These are phyloP conservation scores for Periconia sp. DNA, from an alignment of 2,329 filamentous ascomycete species.

Conservation along the genomic window DNA sequence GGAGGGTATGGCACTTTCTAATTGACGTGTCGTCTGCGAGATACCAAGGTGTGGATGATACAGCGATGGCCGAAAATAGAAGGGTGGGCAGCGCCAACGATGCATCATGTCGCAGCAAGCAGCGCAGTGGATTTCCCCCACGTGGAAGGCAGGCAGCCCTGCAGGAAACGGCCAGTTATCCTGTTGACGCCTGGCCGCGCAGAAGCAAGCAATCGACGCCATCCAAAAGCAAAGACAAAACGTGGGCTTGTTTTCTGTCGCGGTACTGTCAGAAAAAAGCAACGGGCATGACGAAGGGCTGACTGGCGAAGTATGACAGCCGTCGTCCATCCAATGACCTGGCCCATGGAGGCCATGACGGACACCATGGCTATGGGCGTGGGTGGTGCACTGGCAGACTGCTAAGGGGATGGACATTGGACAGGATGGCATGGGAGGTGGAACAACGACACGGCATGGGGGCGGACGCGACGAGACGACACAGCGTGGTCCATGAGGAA, in stretches of 20 bases:
- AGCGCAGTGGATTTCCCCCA: neutral
- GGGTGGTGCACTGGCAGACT: neutral
- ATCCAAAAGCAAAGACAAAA: neutral
- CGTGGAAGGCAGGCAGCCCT: neutral
- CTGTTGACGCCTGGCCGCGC: neutral
- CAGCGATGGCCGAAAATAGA: neutral
- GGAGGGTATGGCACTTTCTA: too few relatives aligned
- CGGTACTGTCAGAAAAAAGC: neutral
- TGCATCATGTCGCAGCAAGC: neutral
- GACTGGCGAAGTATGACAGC: neutral
- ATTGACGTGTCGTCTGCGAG: too few relatives aligned
- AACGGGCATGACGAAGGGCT: neutral
- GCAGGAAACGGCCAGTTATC: neutral
- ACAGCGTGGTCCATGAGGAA: neutral
- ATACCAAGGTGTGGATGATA: neutral
- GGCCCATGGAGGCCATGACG: neutral
- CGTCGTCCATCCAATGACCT: neutral
- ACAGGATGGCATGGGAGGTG: neutral
- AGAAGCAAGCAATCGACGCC: constrained; percentile 13
- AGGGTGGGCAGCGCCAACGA: neutral
- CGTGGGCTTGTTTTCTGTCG: neutral
- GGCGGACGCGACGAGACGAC: constrained; percentile 5
- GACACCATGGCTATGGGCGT: constrained; percentile 31
- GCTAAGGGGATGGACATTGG: neutral
- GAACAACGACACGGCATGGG: neutral